Base-by-base conservation (phyloP, 345 rosid species). In the Adansonia digitata region DNA sequence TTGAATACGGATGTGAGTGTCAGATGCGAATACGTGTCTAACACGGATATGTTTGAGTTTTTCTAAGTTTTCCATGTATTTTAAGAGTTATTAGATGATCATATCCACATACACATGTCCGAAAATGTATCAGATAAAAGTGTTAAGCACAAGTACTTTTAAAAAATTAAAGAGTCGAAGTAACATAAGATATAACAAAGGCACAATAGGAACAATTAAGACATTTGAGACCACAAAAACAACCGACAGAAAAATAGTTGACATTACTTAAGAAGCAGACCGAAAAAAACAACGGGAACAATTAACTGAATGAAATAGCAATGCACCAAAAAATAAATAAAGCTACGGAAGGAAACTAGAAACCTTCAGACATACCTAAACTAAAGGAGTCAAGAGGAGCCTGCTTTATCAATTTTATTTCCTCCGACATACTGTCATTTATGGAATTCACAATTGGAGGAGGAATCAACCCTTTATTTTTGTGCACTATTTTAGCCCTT, bases 311-410 rank as follows among this genome's bases (percentile, higher is more conserved):
- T 13, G 18, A 22, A 26, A 53, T 20, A 53, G 29, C 73, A 79
- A 72, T 53, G 68, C 61, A 77, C 49, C 57, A n/a, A n/a, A 40
- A 45, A 43, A 45, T 24, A 63, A 77, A 62, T 57, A 24, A 52
- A 49, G 42, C 73, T 8, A 69, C 6, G 5, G 3, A 65, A 39
- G 70, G 29, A 65, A 64, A 64, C 57, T 29, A 35, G 7, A 53
- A 37, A 11, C n/a, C 34, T n/a, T 1, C n/a, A 22, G 15, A 29
- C 35, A 71, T 84, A 90, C 91, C 92, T 85, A 83, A 72, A 80
- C 61, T 71, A 67, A 78, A 51, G 67, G 69, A 39, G 51, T 75
- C 82, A 56, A 77, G 53, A 66, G 81, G 80, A 15, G 79, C 74
- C 73, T 72, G 86, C 77, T 85, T 79, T 71, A 78, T 49, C 35